Conservation (phyloP, 768 basidiomycete species). For the Xanthoconium stramineum region DNA sequence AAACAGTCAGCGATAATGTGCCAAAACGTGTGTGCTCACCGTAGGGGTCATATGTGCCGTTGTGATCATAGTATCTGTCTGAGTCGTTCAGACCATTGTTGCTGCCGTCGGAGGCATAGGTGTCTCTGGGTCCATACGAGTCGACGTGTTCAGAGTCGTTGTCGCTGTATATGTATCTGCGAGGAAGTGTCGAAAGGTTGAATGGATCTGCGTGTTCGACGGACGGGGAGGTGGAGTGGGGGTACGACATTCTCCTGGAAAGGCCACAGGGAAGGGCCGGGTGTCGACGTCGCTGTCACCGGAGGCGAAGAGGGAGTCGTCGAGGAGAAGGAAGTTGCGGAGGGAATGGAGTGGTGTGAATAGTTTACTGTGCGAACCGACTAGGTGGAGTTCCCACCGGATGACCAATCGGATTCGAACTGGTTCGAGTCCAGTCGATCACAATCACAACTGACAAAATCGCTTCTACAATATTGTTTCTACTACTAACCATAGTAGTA, state of each 20-base stretch:
- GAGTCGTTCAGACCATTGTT: conserved; percentile 44
- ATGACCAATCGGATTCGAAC: conserved; percentile 19
- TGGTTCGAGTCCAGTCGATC: conserved; percentile 10
- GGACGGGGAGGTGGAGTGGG: conserved; percentile 54
- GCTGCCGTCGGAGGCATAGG: conserved; percentile 68
- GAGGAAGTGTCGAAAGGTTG: conserved; percentile 37
- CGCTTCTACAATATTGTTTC: too few species aligned
- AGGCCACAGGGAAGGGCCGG: conserved; percentile 15
- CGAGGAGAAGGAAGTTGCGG: conserved; percentile 1
- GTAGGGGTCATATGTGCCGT: conserved; percentile 61
- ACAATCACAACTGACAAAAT: neutral
- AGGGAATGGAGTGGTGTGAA: conserved; percentile 16
- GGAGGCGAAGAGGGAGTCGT: conserved; percentile 3
- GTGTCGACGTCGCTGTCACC: conserved; percentile 15
- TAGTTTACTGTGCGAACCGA: conserved; percentile 16
- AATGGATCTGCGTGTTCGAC: conserved; percentile 70
- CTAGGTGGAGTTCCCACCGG: conserved; percentile 27
- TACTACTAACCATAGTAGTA: too few species aligned
- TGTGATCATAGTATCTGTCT: conserved; percentile 62
- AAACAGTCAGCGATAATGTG: conserved; percentile 5
- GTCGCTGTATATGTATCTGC: conserved; percentile 62
- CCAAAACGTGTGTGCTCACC: conserved; percentile 36
- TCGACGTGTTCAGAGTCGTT: conserved; percentile 72
- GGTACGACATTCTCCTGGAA: conserved; percentile 41
- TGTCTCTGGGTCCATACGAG: conserved; percentile 59